Percentiles rank a stretch among this genome's conserved stretches.
Conservation (phyloP, 768 basidiomycete genomes). For the Leccinum variicolor region DNA sequence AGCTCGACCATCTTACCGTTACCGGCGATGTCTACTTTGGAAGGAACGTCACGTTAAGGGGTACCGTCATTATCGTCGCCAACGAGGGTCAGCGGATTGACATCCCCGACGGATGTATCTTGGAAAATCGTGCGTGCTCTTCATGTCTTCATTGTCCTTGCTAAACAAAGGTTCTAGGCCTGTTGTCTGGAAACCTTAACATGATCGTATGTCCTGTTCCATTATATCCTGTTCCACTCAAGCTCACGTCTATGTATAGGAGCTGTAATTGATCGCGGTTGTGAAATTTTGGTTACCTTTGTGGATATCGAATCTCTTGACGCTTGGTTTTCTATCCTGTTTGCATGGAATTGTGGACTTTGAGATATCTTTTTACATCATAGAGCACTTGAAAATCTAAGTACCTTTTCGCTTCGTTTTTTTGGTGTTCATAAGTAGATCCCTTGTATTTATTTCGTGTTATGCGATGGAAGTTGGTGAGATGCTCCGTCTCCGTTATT, state of each 20-base stretch:
- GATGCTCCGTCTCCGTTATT: too few relatives aligned
- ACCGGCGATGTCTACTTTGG: conserved; percentile 68
- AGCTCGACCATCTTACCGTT: conserved; percentile 73
- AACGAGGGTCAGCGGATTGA: conserved; percentile 75
- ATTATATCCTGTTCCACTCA: background rate
- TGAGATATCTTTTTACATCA: conserved; percentile 1
- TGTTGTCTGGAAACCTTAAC: conserved; percentile 73
- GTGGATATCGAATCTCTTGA: conserved; percentile 3
- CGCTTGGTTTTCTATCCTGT: conserved; percentile 4
- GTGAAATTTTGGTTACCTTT: background rate
- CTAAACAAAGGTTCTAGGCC: conserved; percentile 34
- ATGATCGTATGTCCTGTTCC: conserved; percentile 51
- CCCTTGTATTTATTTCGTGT: background rate
- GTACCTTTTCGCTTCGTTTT: background rate
- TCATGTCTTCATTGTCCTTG: conserved; percentile 2
- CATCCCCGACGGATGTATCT: conserved; percentile 70
- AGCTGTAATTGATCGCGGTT: conserved; percentile 24
- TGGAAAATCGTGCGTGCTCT: conserved; percentile 56
- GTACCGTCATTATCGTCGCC: conserved; percentile 73
- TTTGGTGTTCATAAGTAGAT: conserved; percentile 3
- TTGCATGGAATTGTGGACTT: conserved; percentile 22
- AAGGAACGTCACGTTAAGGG: conserved; percentile 58
- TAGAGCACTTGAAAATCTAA: conserved; percentile 12
- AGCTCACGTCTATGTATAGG: conserved; percentile 19
- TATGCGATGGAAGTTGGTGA: background rate